Evolutionary conservation across 2,329 filamentous ascomycete species (phyloP).

Genomic region (Macroventuria anomochaeta): DNA sequence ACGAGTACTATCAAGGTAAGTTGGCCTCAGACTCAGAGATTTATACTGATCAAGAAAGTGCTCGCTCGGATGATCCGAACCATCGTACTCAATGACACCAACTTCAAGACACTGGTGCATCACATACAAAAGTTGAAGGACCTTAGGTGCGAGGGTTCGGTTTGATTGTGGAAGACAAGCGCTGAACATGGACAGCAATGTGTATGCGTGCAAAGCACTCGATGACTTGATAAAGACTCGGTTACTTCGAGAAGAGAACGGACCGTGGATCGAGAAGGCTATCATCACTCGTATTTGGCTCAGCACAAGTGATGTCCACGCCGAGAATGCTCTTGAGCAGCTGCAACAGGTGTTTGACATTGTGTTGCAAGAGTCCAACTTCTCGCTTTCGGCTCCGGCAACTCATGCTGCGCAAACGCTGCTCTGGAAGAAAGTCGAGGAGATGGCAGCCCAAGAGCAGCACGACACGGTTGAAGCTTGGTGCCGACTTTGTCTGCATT

Average conservation of each 20-base stretch:
- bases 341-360: conserved; percentile 55
- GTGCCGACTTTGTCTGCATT: conserved; percentile 73
- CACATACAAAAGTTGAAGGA: conserved; percentile 70
- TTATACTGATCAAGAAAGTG: conserved; percentile 47
- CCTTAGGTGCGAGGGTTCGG: conserved; percentile 29
- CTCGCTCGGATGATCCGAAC: conserved; percentile 67
- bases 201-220: conserved; percentile 57
- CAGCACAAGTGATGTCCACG: conserved; percentile 56
- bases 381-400: conserved; percentile 63
- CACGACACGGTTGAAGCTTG: conserved; percentile 67
- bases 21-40: background rate
- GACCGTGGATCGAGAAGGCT: conserved; percentile 71
- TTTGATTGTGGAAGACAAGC: background rate
- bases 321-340: conserved; percentile 44
- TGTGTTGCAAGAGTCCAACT: conserved; percentile 55
- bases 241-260: conserved; percentile 58
- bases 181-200: conserved; percentile 36
- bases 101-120: conserved; percentile 70
- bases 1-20: conserved; percentile 52
- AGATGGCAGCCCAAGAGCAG: conserved; percentile 59
- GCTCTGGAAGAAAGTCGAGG: conserved; percentile 80
- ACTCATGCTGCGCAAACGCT: conserved; percentile 73
- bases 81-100: conserved; percentile 66
- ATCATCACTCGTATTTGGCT: conserved; percentile 74
- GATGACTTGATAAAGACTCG: conserved; percentile 69